A percentile compares a stretch with the other conserved stretches of the same genome.
Evolutionary conservation across 176 grass and related monocot species (phyloP).

Genomic region (Cymbopogon citratus): DNA sequence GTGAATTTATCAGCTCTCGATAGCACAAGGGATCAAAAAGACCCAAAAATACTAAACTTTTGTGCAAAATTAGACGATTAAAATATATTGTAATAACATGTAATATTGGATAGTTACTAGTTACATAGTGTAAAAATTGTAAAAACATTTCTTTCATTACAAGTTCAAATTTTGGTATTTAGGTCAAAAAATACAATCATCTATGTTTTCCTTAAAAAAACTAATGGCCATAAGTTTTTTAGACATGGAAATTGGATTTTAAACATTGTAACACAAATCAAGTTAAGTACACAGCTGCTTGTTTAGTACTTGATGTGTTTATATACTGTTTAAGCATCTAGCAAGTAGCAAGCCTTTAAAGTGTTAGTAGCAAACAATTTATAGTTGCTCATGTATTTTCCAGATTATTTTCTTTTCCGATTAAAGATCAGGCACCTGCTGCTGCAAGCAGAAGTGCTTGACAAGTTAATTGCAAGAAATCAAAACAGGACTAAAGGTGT

Average conservation of each 20-base stretch:
- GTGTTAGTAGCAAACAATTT: not conserved
- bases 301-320: not conserved
- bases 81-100: slow-evolving; percentile 3
- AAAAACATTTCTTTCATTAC: not conserved
- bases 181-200: not conserved
- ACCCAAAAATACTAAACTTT: not conserved
- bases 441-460: not conserved
- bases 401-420: not conserved
- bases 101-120: not conserved
- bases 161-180: not conserved
- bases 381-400: not conserved
- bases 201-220: not conserved
- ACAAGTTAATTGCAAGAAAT: not conserved
- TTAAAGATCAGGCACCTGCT: not conserved
- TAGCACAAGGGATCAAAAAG: not conserved
- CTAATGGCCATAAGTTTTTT: not conserved
- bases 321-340: not conserved
- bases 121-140: too few relatives aligned
- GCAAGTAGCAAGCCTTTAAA: too few relatives aligned
- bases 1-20: too few relatives aligned
- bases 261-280: not conserved
- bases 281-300: not conserved
- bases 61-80: not conserved
- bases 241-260: not conserved
- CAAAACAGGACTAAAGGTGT: not conserved